Base-by-base conservation (phyloP, 1,284 basidiomycete genomes). In the Melampsora larici-populina region DNA sequence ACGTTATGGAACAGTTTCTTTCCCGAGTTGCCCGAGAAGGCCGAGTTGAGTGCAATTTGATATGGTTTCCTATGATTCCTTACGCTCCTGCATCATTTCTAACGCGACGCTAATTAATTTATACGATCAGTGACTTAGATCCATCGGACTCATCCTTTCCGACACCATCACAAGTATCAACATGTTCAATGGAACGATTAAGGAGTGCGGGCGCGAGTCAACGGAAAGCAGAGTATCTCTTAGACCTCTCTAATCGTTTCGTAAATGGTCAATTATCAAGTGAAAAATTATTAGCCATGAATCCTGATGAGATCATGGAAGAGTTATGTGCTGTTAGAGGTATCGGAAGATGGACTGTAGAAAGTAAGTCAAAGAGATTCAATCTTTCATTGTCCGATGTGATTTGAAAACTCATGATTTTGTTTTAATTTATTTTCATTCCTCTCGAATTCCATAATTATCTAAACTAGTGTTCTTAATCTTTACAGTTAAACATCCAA, bases 151-250 rank as follows among this genome's bases (percentile, higher is more conserved):
- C 40, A 58, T 88, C 87, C 77, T 94, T 92, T 82, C 92, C 92
- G 0, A 88, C 87, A 1, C 89, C 92, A 11, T 84, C 86, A 40
- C 88, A 91, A 82, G 91, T 94, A 2, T 85, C 88, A 0, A 83
- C 84, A 33, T 88, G 88, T 33, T 88, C 90, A 77, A 82, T 90
- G 13, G 79, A 87, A 7, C 86, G 86, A 1, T 85, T 94, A 68
- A 87, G 88, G 70, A 86, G 87, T 13, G 92, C 91, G 9, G 93
- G 93, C 0, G 84, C 94, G 78, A 92, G 91, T 80, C 87, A 85
- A 33, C 86, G 92, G 26, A 95, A 95, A 83, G 92, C 91, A 5
- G 92, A 94, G 85, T 95, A 94, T 82, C 87, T 94, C 26, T 86
- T 88, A 68, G 92, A 92, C 80, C 86, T 94, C 5, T 91, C 93